Evolutionary conservation across 768 basidiomycete species (phyloP).

Genomic region (Phaeolepiota aurea): DNA sequence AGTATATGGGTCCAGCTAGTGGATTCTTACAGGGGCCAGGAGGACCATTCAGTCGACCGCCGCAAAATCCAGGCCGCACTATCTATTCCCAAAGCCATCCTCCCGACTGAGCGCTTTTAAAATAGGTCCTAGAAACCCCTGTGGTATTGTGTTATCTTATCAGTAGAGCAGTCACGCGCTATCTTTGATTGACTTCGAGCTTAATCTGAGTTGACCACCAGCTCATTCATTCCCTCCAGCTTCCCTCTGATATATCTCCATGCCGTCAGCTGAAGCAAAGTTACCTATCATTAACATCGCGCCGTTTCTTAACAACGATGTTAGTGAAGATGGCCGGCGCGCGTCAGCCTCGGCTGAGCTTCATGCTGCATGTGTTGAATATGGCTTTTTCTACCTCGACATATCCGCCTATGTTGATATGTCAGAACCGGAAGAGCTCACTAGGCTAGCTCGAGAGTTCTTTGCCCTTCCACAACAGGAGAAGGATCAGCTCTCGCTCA

Average conservation of each 20-base stretch:
- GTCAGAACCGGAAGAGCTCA: slow-evolving; percentile 57
- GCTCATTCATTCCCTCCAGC: neutral
- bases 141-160: no score
- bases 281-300: slow-evolving; percentile 70
- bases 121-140: neutral
- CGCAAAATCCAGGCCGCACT: slow-evolving; percentile 50
- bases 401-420: slow-evolving; percentile 49
- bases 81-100: slow-evolving; percentile 48
- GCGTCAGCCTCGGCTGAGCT: slow-evolving; percentile 44
- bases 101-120: slow-evolving; percentile 25
- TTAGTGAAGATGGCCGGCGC: slow-evolving; percentile 26
- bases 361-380: slow-evolving; percentile 67
- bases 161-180: neutral
- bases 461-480: slow-evolving; percentile 66
- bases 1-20: slow-evolving; percentile 41
- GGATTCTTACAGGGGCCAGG: slow-evolving; percentile 38
- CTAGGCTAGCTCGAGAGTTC: slow-evolving; percentile 60
- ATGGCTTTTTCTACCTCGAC: slow-evolving; percentile 88
- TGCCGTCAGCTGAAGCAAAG: neutral
- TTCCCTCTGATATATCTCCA: neutral
- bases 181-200: no score
- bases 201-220: neutral
- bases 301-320: slow-evolving; percentile 43
- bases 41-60: slow-evolving; percentile 28
- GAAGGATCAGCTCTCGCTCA: slow-evolving; percentile 68